Base-by-base conservation (phyloP, 257 asterid species). In the Fraxinus anomala region DNA sequence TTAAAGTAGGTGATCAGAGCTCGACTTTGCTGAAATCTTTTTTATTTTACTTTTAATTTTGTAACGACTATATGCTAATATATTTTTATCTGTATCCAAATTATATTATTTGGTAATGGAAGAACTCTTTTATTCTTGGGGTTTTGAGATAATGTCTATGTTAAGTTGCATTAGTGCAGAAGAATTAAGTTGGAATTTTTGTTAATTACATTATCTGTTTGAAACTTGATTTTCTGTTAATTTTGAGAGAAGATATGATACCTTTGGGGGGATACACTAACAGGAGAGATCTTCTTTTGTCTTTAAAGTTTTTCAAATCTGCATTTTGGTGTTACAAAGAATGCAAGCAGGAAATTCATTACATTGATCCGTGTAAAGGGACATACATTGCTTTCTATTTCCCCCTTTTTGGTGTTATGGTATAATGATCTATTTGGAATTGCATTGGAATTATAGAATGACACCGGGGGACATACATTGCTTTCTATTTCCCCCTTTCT, bases 1-100 rank as follows among this genome's bases (percentile, higher is more conserved):
- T 28, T 76, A 26, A 72, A 59, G 28, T 24, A 79, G 88, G 88
- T 80, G 79, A 80, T 76, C 81, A 68, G 17, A 80, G 67, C 73
- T 83, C 80, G 75, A 70, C 75, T 79, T 76, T 78, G 24, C 37
- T 39, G 34, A 17, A 36, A 3, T 33, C 19, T 33, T 33, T 24
- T n/a, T 30, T 19, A 10, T 19, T 59, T 59, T 36, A 1, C 24
- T 26, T 56, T 34, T 28, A 10, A 16, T 67, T 63, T 75, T 40
- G 42, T 33, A 51, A 56, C 24, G 4, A 54, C 2, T 23, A 33
- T 73, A 47, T 10, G 7, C 33, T 47, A 33, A 28, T 33, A 72
- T 36, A 37, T 47, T 3, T n/a, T 21, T 33, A 1, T 73, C 2
- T 54, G 73, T 24, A 70, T 77, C 42, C 72, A 77, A 70, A 59